phyloP scores from a whole-genome alignment of 106 monocot species.

The Apostasia shenzhenica region DNA sequence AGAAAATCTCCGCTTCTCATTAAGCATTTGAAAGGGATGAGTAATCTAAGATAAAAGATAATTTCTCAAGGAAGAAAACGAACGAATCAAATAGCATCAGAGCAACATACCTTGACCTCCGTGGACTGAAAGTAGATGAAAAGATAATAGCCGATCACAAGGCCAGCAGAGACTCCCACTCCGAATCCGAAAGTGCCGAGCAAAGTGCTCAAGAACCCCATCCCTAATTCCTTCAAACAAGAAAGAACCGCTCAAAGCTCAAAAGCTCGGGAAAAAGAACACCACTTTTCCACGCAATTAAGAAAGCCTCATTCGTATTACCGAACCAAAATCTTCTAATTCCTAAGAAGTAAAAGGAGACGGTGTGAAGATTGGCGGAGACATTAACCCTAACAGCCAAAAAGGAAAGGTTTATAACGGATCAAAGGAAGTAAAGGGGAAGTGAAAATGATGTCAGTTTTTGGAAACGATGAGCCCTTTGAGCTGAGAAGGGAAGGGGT shows the following conservation, averaged over 20 bases:
- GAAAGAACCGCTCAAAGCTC: constrained; percentile 3
- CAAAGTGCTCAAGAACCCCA: constrained; percentile 55
- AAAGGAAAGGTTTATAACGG: neutral
- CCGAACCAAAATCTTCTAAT: neutral
- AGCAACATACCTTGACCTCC: constrained; percentile 49
- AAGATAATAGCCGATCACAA: constrained; percentile 69
- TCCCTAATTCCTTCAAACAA: constrained; percentile 2
- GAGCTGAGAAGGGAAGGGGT: constrained; percentile 4
- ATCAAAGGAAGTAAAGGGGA: neutral
- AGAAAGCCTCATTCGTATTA: neutral
- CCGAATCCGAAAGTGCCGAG: constrained; percentile 69
- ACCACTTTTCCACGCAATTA: neutral
- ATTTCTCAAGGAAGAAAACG: neutral
- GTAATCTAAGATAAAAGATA: no score
- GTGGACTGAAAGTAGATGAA: constrained; percentile 74
- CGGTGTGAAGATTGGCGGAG: neutral
- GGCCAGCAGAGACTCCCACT: constrained; percentile 42
- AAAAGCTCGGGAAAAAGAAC: constrained; percentile 5
- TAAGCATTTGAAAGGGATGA: no score
- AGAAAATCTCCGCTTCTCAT: no score
- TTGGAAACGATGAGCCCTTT: neutral
- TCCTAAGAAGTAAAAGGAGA: neutral
- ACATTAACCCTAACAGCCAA: neutral
- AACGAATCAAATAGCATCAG: neutral
- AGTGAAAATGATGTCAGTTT: neutral